Percentiles rank a stretch among this genome's conserved stretches.
Evolutionary conservation across 352 stramenopile genomes (phyloP).

Genomic region (Thalassiosira hispida): DNA sequence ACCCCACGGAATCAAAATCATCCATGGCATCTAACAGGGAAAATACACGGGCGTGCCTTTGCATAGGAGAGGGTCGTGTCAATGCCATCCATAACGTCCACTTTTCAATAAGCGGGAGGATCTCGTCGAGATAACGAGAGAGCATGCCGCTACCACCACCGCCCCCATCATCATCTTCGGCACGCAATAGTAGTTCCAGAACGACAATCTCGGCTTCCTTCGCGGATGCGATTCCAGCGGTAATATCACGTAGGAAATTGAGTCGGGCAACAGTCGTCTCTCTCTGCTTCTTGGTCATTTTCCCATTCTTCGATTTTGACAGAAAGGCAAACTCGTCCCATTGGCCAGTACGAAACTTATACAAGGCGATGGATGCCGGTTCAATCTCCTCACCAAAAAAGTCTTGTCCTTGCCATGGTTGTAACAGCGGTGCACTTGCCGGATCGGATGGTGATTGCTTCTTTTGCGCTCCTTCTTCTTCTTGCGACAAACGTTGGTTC

Average conservation of each 20-base stretch:
- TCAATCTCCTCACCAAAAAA: conserved; percentile 54
- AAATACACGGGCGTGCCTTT: conserved; percentile 49
- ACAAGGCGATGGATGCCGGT: conserved; percentile 45
- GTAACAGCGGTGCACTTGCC: not conserved
- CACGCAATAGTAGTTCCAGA: conserved; percentile 53
- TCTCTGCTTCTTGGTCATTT: conserved; percentile 26
- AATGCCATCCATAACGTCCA: conserved; percentile 57
- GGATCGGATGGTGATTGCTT: not conserved
- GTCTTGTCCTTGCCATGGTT: conserved; percentile 55
- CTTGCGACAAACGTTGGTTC: conserved; percentile 16
- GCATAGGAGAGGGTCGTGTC: conserved; percentile 42
- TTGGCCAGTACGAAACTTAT: conserved; percentile 44
- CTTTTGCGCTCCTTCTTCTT: not conserved
- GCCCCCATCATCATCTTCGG: conserved; percentile 17
- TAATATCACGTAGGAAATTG: conserved; percentile 55
- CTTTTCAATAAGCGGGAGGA: conserved; percentile 45
- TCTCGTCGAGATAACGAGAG: conserved; percentile 37
- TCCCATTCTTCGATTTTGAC: conserved; percentile 17
- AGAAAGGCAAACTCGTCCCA: conserved; percentile 54
- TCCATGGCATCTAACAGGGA: conserved; percentile 55
- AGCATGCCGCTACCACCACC: conserved; percentile 10
- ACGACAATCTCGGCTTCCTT: conserved; percentile 63
- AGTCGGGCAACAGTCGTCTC: conserved; percentile 34
- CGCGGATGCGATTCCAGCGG: conserved; percentile 21
- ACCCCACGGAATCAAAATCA: conserved; percentile 30